Evolutionary conservation across 2,329 filamentous ascomycete species (phyloP).

Genomic region (Fusarium goolgardi): DNA sequence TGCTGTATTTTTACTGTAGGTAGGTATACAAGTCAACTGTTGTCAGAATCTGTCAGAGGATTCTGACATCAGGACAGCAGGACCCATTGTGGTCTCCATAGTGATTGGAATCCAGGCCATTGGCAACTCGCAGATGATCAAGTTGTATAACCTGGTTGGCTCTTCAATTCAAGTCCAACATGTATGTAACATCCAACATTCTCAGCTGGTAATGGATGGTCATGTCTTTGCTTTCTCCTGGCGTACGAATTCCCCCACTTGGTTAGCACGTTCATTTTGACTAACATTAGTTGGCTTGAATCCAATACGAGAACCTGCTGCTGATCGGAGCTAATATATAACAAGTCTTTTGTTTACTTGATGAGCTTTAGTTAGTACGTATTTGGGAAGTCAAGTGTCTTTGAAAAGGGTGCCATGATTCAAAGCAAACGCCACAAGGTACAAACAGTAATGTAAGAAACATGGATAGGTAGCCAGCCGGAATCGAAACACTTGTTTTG

Average conservation of each 20-base stretch:
- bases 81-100: constrained; percentile 21
- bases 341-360: constrained; percentile 11
- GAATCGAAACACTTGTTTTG: constrained; percentile 16
- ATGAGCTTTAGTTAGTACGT: background rate
- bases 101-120: constrained; percentile 35
- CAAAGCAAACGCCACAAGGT: constrained; percentile 1
- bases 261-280: constrained; percentile 3
- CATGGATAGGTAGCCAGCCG: constrained; percentile 14
- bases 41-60: background rate
- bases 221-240: background rate
- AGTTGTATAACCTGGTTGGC: constrained; percentile 17
- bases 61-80: constrained; percentile 3
- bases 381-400: background rate
- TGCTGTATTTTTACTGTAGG: background rate
- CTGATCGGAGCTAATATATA: constrained; percentile 8
- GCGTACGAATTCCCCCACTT: constrained; percentile 6
- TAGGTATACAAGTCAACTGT: background rate
- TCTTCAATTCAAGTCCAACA: background rate
- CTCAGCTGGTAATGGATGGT: background rate
- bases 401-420: background rate
- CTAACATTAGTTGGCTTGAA: background rate
- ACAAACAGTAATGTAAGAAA: background rate
- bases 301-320: constrained; percentile 6
- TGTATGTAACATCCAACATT: background rate
- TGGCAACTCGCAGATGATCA: constrained; percentile 28